Evolutionary conservation across 495 filamentous ascomycete species (phyloP), one percentile per base, ranked within the genome.

Genomic region (Astrothelium subdiscretum): DNA sequence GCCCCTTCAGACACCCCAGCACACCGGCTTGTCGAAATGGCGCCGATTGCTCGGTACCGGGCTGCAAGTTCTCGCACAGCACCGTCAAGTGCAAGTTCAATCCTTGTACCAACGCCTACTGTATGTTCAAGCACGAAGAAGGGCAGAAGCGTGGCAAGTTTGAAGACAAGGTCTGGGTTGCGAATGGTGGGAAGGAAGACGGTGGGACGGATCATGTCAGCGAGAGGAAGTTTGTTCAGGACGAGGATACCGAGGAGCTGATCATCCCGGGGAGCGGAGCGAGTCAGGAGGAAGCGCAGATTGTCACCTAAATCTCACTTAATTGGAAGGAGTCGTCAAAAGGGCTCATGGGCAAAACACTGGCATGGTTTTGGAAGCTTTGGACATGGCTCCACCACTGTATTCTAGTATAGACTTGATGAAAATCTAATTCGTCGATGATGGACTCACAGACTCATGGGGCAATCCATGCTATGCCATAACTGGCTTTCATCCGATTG

Each of bases 1-100:
- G 94, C 70, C 83, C 88, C 11, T 99, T 95, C 78, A 85, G 85
- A 71, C 94, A 99, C 65, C 87, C 87, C 18, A 75, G 72, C 59
- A 89, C 90, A 73, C 85, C 88, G 13, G 83, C 90, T 43, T 98
- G 94, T 75, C 85, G 91, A 57, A 97, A 97, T 69, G 95, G 95
- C 24, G 89, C 89, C 35, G 91, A 95, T 73, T 99, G 94, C 78
- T 84, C 83, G 22, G 83, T 83, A 29, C 81, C 86, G 38, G 85
- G 84, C 42, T 99, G 94, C 82, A 90, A 90, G 70, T 97, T 96
- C 73, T 89, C 89, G 2, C 94, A 99, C 72, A 67, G 85, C 66
- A 79, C 87, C 71, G 87, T 84, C 26, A 79, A 87, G 66, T 99
- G 94, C 86, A 92, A 87, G 65, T 97, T 86, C 75, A 91, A 85